phyloP scores from a whole-genome alignment of 306 rosid species.

The Elaeagnus macrophylla region DNA sequence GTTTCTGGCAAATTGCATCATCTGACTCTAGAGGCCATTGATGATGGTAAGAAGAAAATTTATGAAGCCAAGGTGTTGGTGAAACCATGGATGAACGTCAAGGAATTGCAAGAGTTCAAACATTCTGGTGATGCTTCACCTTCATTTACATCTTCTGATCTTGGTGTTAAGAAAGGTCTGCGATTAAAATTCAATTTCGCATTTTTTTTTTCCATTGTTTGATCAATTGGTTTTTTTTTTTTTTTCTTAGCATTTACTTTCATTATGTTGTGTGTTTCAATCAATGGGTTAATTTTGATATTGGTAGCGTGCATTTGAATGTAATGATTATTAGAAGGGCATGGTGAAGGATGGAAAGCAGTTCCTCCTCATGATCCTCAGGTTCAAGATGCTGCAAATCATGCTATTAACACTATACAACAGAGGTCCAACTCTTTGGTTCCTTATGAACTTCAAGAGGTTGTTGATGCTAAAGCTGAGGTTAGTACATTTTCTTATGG shows the following conservation, averaged over 20 bases:
- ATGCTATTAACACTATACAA: slow-evolving; percentile 62
- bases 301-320: neutral
- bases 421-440: slow-evolving; percentile 57
- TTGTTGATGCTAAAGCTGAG: slow-evolving; percentile 73
- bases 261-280: neutral
- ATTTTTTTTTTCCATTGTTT: neutral
- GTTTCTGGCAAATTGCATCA: neutral
- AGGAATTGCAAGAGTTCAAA: neutral
- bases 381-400: slow-evolving; percentile 71
- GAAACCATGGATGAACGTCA: neutral
- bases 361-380: slow-evolving; percentile 57
- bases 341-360: slow-evolving; percentile 44
- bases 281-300: neutral
- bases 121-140: slow-evolving; percentile 7
- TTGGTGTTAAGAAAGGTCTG: slow-evolving; percentile 57
- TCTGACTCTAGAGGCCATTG: neutral
- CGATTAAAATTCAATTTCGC: too few species aligned
- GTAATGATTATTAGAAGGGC: slow-evolving; percentile 10
- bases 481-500: slow-evolving; percentile 22
- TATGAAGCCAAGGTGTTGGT: neutral
- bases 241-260: neutral
- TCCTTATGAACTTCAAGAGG: slow-evolving; percentile 57
- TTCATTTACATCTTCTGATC: slow-evolving; percentile 51
- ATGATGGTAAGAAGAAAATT: neutral
- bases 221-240: neutral